phyloP scores from a whole-genome alignment of 768 basidiomycete species.

The Trametes sanguinea region DNA sequence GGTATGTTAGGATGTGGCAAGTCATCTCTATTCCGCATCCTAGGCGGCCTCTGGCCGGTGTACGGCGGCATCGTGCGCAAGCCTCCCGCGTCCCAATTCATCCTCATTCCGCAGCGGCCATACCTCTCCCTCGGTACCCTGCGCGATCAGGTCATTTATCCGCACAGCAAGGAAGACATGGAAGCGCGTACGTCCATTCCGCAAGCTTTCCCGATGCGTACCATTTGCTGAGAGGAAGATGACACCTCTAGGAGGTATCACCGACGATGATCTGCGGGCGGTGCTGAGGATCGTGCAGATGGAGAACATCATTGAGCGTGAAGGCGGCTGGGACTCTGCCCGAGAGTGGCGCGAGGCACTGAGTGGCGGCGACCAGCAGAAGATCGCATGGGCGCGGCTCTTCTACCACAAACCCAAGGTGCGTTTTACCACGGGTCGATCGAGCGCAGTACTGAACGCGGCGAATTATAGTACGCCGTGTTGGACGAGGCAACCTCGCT shows the following conservation, averaged over 20 bases:
- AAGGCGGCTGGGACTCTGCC: slow-evolving; percentile 93
- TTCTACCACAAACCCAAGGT: slow-evolving; percentile 96
- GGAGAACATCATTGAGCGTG: slow-evolving; percentile 83
- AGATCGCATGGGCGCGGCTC: slow-evolving; percentile 94
- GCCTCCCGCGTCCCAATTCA: slow-evolving; percentile 85
- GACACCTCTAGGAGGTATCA: slow-evolving; percentile 54
- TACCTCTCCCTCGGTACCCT: slow-evolving; percentile 94
- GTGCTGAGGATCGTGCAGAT: slow-evolving; percentile 83
- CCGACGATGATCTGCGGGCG: slow-evolving; percentile 70
- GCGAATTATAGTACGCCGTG: slow-evolving; percentile 75
- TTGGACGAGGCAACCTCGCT: slow-evolving; percentile 96
- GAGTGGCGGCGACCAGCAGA: slow-evolving; percentile 95
- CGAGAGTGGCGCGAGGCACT: slow-evolving; percentile 93
- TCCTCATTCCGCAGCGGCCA: slow-evolving; percentile 93
- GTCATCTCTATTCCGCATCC: slow-evolving; percentile 90
- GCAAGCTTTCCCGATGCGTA: background rate
- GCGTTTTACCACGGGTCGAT: slow-evolving; percentile 22
- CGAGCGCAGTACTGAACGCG: background rate
- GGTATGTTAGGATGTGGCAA: slow-evolving; percentile 70
- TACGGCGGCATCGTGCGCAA: slow-evolving; percentile 84
- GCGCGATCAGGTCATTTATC: slow-evolving; percentile 96
- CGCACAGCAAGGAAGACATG: slow-evolving; percentile 84
- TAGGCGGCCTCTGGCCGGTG: slow-evolving; percentile 96
- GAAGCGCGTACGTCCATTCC: slow-evolving; percentile 54
- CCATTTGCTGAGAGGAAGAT: background rate